phyloP scores from a whole-genome alignment of 305 asterid genomes.

The Fraxinus sp. region DNA sequence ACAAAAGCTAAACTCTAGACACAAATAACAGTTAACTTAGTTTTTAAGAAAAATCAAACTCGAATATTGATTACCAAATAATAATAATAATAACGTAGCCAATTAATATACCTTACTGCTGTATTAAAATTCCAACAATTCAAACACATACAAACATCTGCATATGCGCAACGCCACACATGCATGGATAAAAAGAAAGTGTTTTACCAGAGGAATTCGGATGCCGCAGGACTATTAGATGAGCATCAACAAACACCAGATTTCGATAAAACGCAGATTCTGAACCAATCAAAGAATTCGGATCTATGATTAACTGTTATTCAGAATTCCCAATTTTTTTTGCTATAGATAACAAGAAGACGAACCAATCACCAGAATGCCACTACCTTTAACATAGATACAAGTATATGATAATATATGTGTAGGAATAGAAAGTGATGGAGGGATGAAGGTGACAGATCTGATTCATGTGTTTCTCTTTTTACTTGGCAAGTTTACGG shows the following conservation, averaged over 20 bases:
- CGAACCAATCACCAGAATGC: neutral
- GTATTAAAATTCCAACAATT: slow-evolving; percentile 3
- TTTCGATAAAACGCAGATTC: slow-evolving; percentile 19
- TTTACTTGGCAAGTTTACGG: neutral
- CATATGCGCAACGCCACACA: neutral
- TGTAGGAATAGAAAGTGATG: neutral
- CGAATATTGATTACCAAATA: too few relatives aligned
- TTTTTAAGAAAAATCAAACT: slow-evolving; percentile 5
- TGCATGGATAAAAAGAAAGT: neutral
- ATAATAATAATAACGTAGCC: neutral
- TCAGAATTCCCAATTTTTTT: neutral
- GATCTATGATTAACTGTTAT: slow-evolving; percentile 13
- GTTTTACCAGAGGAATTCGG: slow-evolving; percentile 26
- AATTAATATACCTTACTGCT: neutral
- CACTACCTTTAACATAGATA: neutral
- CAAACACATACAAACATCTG: slow-evolving; percentile 21
- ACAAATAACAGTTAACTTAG: neutral
- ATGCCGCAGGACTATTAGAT: slow-evolving; percentile 30
- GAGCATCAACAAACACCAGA: slow-evolving; percentile 37
- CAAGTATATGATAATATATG: neutral
- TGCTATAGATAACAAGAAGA: neutral
- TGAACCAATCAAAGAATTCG: slow-evolving; percentile 8
- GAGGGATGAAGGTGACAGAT: neutral
- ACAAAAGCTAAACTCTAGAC: neutral
- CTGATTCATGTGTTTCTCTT: neutral